Percentiles rank a stretch among this genome's conserved stretches.
phyloP scores from a whole-genome alignment of 768 basidiomycete genomes.

The Lentinula raphanica region DNA sequence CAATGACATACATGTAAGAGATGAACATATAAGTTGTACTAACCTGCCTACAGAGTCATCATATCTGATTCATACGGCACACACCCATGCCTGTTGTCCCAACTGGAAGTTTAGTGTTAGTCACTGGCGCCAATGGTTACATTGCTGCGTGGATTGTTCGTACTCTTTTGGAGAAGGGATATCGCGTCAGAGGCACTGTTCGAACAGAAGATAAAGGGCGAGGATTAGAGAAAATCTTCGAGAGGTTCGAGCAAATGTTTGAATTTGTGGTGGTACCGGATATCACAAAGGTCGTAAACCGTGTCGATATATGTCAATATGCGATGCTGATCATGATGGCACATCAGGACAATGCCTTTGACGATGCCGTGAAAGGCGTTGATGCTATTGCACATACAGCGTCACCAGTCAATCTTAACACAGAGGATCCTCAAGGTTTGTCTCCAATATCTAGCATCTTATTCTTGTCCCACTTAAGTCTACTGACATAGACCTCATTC shows the following conservation, averaged over 20 bases:
- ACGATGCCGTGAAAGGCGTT: constrained; percentile 56
- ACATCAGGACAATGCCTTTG: constrained; percentile 45
- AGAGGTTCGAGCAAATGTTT: constrained; percentile 49
- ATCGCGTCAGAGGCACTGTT: constrained; percentile 60
- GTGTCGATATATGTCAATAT: neutral
- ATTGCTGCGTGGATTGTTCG: constrained; percentile 36
- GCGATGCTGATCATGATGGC: neutral
- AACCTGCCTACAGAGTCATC: no score
- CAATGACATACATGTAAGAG: no score
- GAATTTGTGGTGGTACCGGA: constrained; percentile 67
- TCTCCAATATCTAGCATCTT: neutral
- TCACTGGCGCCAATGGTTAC: constrained; percentile 39
- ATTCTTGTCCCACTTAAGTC: neutral
- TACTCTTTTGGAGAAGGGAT: constrained; percentile 54
- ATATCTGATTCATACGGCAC: no score
- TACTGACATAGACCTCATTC: constrained; percentile 23
- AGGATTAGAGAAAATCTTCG: constrained; percentile 51
- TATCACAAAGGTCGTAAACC: constrained; percentile 46
- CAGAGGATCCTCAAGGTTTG: constrained; percentile 28
- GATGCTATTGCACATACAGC: constrained; percentile 54
- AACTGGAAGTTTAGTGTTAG: constrained; percentile 31
- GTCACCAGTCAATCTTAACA: constrained; percentile 40
- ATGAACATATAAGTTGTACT: no score
- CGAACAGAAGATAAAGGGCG: constrained; percentile 56
- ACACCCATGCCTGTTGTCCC: constrained; percentile 33